phyloP scores from a whole-genome alignment of 1,284 basidiomycete species.

The Puccinia polysora region DNA sequence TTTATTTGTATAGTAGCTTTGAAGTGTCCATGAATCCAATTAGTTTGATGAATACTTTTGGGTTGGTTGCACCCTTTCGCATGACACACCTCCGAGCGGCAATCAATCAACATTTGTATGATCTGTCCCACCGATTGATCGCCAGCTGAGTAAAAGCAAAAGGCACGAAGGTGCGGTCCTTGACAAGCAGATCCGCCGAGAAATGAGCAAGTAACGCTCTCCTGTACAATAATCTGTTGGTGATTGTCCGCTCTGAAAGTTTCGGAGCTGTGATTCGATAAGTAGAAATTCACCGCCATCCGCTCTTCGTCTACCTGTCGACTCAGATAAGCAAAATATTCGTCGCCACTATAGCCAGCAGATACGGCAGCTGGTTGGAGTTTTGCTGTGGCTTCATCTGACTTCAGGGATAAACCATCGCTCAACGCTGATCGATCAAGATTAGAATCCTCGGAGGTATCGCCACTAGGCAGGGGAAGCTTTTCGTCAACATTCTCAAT shows the following conservation, averaged over 20 bases:
- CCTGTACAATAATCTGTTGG: slow-evolving; percentile 74
- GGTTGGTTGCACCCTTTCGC: slow-evolving; percentile 38
- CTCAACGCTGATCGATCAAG: slow-evolving; percentile 1
- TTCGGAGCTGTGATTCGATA: slow-evolving; percentile 79
- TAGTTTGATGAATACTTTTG: slow-evolving; percentile 40
- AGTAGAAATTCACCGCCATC: slow-evolving; percentile 74
- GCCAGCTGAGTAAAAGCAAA: slow-evolving; percentile 40
- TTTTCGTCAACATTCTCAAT: slow-evolving; percentile 19
- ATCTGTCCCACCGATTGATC: slow-evolving; percentile 43
- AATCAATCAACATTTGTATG: slow-evolving; percentile 59
- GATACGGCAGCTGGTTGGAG: neutral
- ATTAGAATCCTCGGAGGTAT: neutral
- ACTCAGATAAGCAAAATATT: slow-evolving; percentile 37
- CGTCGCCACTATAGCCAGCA: slow-evolving; percentile 27
- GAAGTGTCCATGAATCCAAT: slow-evolving; percentile 36
- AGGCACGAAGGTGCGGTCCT: slow-evolving; percentile 37
- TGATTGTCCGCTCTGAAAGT: slow-evolving; percentile 88
- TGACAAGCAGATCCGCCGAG: slow-evolving; percentile 31
- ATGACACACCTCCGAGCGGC: slow-evolving; percentile 26
- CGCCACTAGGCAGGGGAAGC: neutral
- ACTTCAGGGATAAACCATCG: slow-evolving; percentile 10
- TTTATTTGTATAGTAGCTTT: slow-evolving; percentile 70
- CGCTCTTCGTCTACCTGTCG: slow-evolving; percentile 72
- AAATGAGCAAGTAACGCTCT: slow-evolving; percentile 65
- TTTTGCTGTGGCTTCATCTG: slow-evolving; percentile 8